These are phyloP conservation scores for Lumnitzera racemosa DNA, from an alignment of 345 rosid species.

Conservation along the genomic window DNA sequence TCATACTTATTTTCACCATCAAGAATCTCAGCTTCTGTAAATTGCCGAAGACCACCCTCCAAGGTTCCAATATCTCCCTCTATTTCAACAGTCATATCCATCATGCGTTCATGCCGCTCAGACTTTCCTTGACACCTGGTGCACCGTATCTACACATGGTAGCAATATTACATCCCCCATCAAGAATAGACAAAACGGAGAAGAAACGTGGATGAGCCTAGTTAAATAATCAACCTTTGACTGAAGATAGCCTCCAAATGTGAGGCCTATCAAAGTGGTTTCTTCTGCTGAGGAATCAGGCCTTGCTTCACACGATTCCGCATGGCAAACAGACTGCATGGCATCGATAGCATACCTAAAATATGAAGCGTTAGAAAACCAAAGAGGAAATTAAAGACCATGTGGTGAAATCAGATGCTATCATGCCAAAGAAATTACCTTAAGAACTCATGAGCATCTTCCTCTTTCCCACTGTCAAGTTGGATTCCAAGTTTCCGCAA, in stretches of 20 bases:
- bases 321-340: constrained; percentile 87
- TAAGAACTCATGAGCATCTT: constrained; percentile 98
- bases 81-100: constrained; percentile 97
- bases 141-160: constrained; percentile 62
- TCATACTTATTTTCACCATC: constrained; percentile 96
- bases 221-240: constrained; percentile 53
- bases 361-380: constrained; percentile 9
- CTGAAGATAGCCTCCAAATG: constrained; percentile 93
- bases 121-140: constrained; percentile 80
- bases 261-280: constrained; percentile 74
- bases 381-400: background rate
- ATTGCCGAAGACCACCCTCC: constrained; percentile 85
- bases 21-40: constrained; percentile 75
- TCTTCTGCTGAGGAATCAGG: constrained; percentile 54
- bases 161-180: constrained; percentile 1
- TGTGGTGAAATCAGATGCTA: constrained; percentile 6
- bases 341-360: constrained; percentile 77
- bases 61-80: constrained; percentile 79
- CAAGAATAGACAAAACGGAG: background rate
- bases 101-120: constrained; percentile 83
- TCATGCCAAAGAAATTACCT: constrained; percentile 31
- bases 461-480: constrained; percentile 84
- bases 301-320: constrained; percentile 37
- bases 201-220: background rate
- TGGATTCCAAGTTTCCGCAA: constrained; percentile 61